Evolutionary conservation across 2,329 filamentous ascomycete genomes (phyloP).

Genomic region (Huntiella decipiens): DNA sequence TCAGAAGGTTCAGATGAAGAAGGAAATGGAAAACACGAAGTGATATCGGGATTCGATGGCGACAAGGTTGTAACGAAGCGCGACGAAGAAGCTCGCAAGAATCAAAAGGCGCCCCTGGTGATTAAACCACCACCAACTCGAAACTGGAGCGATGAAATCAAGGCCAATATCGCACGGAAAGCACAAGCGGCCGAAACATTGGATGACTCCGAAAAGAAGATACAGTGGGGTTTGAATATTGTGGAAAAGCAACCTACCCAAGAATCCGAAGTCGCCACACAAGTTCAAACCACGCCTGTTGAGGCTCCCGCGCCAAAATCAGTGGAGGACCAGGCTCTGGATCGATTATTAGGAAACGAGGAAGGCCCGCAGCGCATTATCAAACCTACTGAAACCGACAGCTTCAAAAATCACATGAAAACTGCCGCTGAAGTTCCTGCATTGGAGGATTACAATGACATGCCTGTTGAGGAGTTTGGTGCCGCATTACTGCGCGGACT

Average conservation of each 20-base stretch:
- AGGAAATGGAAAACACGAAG: constrained; percentile 4
- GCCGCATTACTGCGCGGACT: constrained; percentile 78
- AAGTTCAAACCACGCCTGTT: not conserved
- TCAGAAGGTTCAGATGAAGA: constrained; percentile 10
- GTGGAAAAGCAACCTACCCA: constrained; percentile 3
- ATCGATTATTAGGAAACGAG: constrained; percentile 42
- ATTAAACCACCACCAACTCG: constrained; percentile 10
- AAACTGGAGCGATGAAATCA: constrained; percentile 11
- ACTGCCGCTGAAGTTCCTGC: constrained; percentile 57
- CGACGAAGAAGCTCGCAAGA: not conserved
- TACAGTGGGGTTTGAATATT: constrained; percentile 32
- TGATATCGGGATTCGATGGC: constrained; percentile 9
- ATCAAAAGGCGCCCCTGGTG: constrained; percentile 7
- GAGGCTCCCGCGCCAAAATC: constrained; percentile 8
- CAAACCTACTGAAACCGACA: constrained; percentile 40
- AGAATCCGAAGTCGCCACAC: not conserved
- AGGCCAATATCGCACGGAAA: constrained; percentile 1
- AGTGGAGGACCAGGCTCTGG: constrained; percentile 38
- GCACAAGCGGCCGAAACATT: constrained; percentile 13
- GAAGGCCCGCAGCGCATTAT: constrained; percentile 32
- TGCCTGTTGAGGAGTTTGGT: constrained; percentile 89
- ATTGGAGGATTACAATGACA: constrained; percentile 66
- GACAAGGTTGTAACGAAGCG: constrained; percentile 1
- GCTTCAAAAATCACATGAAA: constrained; percentile 50
- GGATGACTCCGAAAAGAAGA: constrained; percentile 27